Percentiles rank a stretch among this genome's conserved stretches.
Evolutionary conservation across 192 early-diverging fungal species (phyloP).

Genomic region (Umbelopsis vinacea): DNA sequence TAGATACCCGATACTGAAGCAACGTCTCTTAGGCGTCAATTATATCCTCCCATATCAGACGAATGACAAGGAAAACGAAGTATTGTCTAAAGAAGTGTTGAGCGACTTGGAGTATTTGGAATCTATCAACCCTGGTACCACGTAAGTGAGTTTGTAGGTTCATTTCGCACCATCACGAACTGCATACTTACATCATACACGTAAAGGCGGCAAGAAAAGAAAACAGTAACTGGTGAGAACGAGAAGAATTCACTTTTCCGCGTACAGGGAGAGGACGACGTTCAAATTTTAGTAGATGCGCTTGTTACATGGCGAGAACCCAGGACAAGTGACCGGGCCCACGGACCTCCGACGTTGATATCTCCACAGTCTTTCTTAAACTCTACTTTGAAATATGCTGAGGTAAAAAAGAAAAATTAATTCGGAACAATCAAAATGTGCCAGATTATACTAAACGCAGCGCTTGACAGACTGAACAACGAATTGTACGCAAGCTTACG

Average conservation of each 20-base stretch:
- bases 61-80: background rate
- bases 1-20: background rate
- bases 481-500: background rate
- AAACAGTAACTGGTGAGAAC: background rate
- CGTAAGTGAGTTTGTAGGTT: background rate
- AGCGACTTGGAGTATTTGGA: conserved; percentile 10
- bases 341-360: conserved; percentile 9
- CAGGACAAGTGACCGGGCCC: conserved; percentile 12
- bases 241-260: background rate
- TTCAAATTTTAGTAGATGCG: background rate
- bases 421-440: background rate
- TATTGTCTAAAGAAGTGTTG: background rate
- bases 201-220: background rate
- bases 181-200: background rate
- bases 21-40: background rate
- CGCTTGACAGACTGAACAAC: background rate
- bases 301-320: conserved; percentile 10
- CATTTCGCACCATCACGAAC: background rate
- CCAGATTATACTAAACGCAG: background rate
- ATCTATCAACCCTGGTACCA: conserved; percentile 3
- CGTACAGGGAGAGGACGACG: background rate
- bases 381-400: conserved; percentile 3
- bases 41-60: conserved; percentile 1
- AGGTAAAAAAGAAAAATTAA: background rate
- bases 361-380: conserved; percentile 16